These are phyloP conservation scores for Dictyophora rubrovolvata DNA, from an alignment of 768 basidiomycete species.

Conservation along the genomic window DNA sequence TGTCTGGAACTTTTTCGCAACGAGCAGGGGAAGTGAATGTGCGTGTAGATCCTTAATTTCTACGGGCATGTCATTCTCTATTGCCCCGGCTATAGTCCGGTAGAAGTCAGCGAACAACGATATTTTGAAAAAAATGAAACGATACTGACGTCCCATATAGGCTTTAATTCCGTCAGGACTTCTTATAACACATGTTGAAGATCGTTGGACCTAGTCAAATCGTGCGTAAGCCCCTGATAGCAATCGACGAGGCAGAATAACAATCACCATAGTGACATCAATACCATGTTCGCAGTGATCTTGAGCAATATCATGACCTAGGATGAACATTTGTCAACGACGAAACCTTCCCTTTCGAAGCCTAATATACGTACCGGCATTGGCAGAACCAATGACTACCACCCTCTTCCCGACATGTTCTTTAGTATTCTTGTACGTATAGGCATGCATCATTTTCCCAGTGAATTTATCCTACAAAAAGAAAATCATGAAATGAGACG, in stretches of 20 bases:
- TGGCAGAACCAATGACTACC: neutral
- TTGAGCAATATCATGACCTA: slow-evolving; percentile 28
- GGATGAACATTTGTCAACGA: neutral
- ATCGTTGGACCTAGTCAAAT: slow-evolving; percentile 31
- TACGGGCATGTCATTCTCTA: slow-evolving; percentile 36
- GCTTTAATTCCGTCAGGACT: neutral
- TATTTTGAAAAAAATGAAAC: neutral
- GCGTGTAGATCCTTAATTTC: slow-evolving; percentile 41
- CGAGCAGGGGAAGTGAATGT: slow-evolving; percentile 34
- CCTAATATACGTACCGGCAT: neutral
- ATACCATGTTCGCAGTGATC: slow-evolving; percentile 16
- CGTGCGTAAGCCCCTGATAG: slow-evolving; percentile 19
- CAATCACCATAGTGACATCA: neutral
- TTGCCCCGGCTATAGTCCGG: too few species aligned
- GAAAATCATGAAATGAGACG: too few species aligned
- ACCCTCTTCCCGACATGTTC: neutral
- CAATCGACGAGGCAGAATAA: slow-evolving; percentile 4
- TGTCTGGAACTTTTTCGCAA: slow-evolving; percentile 25
- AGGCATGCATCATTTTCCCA: neutral
- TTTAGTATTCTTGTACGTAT: neutral
- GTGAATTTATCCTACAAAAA: neutral
- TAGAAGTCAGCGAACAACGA: slow-evolving; percentile 17
- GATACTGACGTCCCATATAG: neutral
- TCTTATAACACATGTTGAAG: slow-evolving; percentile 19
- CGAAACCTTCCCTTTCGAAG: neutral